Conservation (phyloP, 805 yeast species). For the Debaryomyces maramus region DNA sequence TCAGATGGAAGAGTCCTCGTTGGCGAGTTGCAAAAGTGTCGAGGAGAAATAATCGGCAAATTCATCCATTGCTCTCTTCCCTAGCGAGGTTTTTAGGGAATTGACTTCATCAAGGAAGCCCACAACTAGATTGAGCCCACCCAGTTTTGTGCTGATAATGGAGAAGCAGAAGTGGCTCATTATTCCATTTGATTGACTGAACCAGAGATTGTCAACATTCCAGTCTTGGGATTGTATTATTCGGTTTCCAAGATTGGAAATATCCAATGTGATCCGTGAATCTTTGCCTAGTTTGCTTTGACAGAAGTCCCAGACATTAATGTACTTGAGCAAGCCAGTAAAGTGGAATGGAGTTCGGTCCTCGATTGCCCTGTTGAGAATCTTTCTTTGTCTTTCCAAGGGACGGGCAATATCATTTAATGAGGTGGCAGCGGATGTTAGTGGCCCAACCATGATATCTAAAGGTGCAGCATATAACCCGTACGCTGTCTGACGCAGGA, state of each 20-base stretch:
- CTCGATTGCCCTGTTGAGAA: slow-evolving; percentile 6
- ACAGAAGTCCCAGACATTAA: slow-evolving; percentile 12
- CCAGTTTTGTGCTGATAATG: slow-evolving; percentile 13
- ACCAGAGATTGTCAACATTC: slow-evolving; percentile 13
- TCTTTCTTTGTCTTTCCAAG: no score
- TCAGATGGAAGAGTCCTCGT: not conserved
- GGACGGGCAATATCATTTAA: no score
- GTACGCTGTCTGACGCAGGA: slow-evolving; percentile 5
- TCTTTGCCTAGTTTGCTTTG: slow-evolving; percentile 9
- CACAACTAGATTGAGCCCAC: slow-evolving; percentile 18
- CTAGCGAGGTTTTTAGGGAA: not conserved
- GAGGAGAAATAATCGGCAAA: not conserved
- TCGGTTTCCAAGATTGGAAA: slow-evolving; percentile 21
- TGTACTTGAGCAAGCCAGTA: slow-evolving; percentile 13
- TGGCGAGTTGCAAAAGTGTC: not conserved
- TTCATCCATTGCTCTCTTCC: not conserved
- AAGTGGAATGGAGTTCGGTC: slow-evolving; percentile 10
- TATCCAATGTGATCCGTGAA: slow-evolving; percentile 14
- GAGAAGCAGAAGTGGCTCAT: slow-evolving; percentile 13
- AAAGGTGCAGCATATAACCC: no score
- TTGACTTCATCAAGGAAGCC: slow-evolving; percentile 13
- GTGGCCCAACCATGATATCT: no score
- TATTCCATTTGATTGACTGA: slow-evolving; percentile 20
- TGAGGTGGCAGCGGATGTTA: no score
- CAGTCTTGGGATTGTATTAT: slow-evolving; percentile 8